Base-by-base conservation (phyloP, 2,329 filamentous ascomycete species). In the Xylaria sp. region DNA sequence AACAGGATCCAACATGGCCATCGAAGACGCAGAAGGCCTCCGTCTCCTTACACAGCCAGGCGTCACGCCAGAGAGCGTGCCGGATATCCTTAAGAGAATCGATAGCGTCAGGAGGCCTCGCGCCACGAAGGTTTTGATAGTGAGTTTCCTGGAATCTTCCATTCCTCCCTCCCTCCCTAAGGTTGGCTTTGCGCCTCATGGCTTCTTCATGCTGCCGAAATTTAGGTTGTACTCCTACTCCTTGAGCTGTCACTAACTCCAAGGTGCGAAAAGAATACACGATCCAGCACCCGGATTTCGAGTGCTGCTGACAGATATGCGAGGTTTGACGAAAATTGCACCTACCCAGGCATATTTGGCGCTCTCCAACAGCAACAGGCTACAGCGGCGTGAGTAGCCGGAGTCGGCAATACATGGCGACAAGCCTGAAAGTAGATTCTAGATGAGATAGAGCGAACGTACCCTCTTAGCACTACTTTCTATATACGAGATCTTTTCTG, bases 11-110 rank as follows among this genome's bases (percentile, higher is more conserved):
- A 70, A 71, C 57, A 55, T 64, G 42, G 54, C 67, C 12, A 69
- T 70, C 43, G 69, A 71, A 50, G 68, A 71, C 12, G 69, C 67
- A 4, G 69, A 71, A 23, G 69, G 63, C 17, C 66, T 71, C 33
- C 59, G 63, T 40, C 65, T 71, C 4, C 61, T 69, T 8, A 28
- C 45, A 31, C 55, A 69, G 40, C 66, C 68, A 0, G 67, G 68
- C 6, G 60, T 67, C 40, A 64, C 61, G 1, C 60, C 63, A 33
- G 61, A 67, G 17, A 19, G 33, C 55, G 66, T 70, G 4, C 66
- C 67, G 3, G 49, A 38, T 2, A 57, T 69, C n/a, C 57, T 71
- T 3, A 56, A 56, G 63, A 54, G 50, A 14, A 68, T 71, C 19
- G 68, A 69, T 14, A 51, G 46, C 1, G 57, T 67, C 15, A 65